These are phyloP conservation scores for Leccinum fibrillosum DNA, from an alignment of 768 basidiomycete genomes.

Conservation along the genomic window DNA sequence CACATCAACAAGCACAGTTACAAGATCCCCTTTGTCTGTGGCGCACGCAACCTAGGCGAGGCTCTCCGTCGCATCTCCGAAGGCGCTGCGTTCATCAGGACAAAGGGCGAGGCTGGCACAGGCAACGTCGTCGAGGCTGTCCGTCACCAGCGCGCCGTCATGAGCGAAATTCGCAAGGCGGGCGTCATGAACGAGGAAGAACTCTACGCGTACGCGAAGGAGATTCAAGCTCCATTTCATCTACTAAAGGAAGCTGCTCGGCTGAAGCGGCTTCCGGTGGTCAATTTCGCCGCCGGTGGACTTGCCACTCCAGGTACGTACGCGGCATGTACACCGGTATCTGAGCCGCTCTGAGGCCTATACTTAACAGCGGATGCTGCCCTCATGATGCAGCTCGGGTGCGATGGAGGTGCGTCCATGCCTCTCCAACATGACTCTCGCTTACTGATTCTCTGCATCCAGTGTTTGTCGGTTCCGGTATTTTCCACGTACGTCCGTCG, in stretches of 20 bases:
- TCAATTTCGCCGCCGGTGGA: constrained; percentile 96
- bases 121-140: constrained; percentile 94
- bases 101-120: constrained; percentile 91
- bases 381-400: constrained; percentile 97
- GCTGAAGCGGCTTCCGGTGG: constrained; percentile 88
- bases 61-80: constrained; percentile 95
- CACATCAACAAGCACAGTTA: constrained; percentile 97
- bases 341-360: background rate
- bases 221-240: constrained; percentile 91
- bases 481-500: constrained; percentile 74
- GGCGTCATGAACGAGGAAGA: constrained; percentile 93
- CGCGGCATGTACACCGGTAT: background rate
- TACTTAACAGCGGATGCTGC: constrained; percentile 77
- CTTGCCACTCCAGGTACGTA: constrained; percentile 81
- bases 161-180: constrained; percentile 80
- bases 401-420: constrained; percentile 77
- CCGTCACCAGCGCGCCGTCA: constrained; percentile 82
- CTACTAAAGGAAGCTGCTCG: constrained; percentile 95
- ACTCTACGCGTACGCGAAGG: constrained; percentile 89
- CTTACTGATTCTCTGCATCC: constrained; percentile 7
- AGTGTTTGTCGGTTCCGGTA: constrained; percentile 98
- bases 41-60: constrained; percentile 92
- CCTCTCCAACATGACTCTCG: background rate
- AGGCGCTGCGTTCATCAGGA: constrained; percentile 97
- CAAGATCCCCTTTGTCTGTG: constrained; percentile 96